Evolutionary conservation across 345 rosid species (phyloP).

Genomic region (Erysimum cheiranthoides): DNA sequence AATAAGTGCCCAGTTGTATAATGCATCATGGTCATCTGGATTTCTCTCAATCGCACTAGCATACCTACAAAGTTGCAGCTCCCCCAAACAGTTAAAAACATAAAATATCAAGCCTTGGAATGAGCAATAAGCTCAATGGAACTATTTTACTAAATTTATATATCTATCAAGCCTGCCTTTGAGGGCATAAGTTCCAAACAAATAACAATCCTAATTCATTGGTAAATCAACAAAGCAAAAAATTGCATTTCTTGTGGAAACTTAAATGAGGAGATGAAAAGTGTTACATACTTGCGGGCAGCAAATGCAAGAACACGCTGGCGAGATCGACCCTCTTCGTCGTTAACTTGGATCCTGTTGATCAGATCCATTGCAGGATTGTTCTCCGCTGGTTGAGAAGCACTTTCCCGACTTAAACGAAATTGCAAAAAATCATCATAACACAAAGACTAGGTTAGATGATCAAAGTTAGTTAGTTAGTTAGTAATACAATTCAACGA

Average conservation of each 20-base stretch:
- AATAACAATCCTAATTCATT: constrained; percentile 7
- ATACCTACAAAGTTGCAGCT: constrained; percentile 62
- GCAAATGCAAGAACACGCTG: constrained; percentile 96
- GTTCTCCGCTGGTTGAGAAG: constrained; percentile 67
- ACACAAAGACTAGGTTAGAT: background rate
- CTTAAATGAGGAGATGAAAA: background rate
- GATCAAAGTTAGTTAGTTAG: background rate
- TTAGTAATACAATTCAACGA: background rate
- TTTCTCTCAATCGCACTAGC: constrained; percentile 88
- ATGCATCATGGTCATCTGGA: constrained; percentile 94
- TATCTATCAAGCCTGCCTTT: constrained; percentile 6
- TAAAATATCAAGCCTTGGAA: constrained; percentile 7
- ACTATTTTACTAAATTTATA: background rate
- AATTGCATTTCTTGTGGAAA: background rate
- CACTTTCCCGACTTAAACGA: constrained; percentile 65
- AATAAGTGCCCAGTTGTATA: constrained; percentile 98
- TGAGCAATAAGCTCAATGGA: constrained; percentile 19
- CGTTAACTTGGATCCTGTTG: constrained; percentile 75
- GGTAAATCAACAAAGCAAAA: background rate
- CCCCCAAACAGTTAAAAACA: constrained; percentile 7
- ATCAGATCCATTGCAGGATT: constrained; percentile 91
- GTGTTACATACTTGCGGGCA: constrained; percentile 75
- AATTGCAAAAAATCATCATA: constrained; percentile 26
- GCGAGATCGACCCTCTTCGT: constrained; percentile 97
- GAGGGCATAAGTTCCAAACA: background rate